Conservation (phyloP, 768 basidiomycete genomes). For the Termitomyces sp. region DNA sequence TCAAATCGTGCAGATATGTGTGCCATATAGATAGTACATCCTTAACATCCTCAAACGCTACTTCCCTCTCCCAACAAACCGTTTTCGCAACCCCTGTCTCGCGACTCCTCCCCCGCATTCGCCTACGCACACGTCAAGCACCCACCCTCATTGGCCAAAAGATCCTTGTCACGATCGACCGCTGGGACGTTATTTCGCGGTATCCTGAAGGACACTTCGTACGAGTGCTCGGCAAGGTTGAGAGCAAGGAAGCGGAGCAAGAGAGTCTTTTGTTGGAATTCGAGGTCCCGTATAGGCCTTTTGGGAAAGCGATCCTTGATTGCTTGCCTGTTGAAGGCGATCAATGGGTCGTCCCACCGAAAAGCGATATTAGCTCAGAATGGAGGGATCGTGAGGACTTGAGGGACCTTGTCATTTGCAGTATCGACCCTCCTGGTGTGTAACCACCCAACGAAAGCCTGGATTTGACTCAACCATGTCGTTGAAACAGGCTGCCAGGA, state of each 20-base stretch:
- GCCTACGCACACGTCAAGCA: constrained; percentile 92
- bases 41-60: constrained; percentile 70
- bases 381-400: constrained; percentile 91
- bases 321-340: constrained; percentile 91
- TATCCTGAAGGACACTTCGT: constrained; percentile 99
- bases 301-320: constrained; percentile 91
- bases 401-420: constrained; percentile 82
- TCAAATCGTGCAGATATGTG: constrained; percentile 58
- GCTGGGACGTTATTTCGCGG: constrained; percentile 82
- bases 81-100: constrained; percentile 95
- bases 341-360: constrained; percentile 87
- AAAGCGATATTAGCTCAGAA: constrained; percentile 35
- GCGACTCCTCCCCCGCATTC: constrained; percentile 86
- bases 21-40: constrained; percentile 94
- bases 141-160: constrained; percentile 87
- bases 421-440: constrained; percentile 92
- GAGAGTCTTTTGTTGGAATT: constrained; percentile 92
- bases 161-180: constrained; percentile 92
- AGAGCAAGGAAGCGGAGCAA: constrained; percentile 94
- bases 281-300: constrained; percentile 94
- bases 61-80: constrained; percentile 82
- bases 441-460: neutral
- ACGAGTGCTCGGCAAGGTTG: constrained; percentile 83
- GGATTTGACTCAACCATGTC: neutral
- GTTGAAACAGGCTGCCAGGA: constrained; percentile 78